Evolutionary conservation across 2,329 filamentous ascomycete species (phyloP).

Genomic region (Cladosporium sp.): DNA sequence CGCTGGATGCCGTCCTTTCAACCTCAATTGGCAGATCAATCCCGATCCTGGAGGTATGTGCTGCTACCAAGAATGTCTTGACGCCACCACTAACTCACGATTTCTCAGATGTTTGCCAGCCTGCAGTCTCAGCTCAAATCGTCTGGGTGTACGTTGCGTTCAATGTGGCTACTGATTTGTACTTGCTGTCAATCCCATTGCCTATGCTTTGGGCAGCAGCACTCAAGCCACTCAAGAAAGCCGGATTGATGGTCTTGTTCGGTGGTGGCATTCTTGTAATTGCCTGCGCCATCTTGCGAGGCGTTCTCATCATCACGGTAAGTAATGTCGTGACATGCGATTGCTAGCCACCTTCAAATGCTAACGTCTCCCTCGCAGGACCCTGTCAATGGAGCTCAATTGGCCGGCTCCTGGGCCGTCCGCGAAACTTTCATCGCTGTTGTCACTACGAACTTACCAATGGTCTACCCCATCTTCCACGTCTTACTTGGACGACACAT

Average conservation of each 20-base stretch:
- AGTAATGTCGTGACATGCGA: background rate
- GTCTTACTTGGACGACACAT: background rate
- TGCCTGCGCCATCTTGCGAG: slow-evolving; percentile 1
- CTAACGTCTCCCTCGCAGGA: background rate
- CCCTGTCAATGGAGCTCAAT: slow-evolving; percentile 3
- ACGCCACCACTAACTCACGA: background rate
- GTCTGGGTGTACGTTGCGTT: slow-evolving; percentile 7
- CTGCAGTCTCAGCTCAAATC: slow-evolving; percentile 4
- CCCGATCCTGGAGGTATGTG: slow-evolving; percentile 6
- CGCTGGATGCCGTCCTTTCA: slow-evolving; percentile 1
- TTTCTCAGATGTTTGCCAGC: slow-evolving; percentile 1
- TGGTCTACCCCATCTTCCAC: slow-evolving; percentile 7
- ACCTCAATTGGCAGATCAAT: slow-evolving; percentile 4
- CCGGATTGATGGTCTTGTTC: slow-evolving; percentile 8
- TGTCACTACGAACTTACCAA: slow-evolving; percentile 6
- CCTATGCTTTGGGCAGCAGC: slow-evolving; percentile 4
- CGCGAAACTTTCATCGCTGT: slow-evolving; percentile 6
- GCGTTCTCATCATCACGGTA: slow-evolving; percentile 7
- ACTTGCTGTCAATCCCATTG: slow-evolving; percentile 5
- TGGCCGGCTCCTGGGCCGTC: slow-evolving; percentile 7
- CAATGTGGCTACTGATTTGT: slow-evolving; percentile 4
- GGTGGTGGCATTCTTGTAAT: slow-evolving; percentile 6
- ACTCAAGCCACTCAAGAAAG: slow-evolving; percentile 1
- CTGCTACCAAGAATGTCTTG: too few relatives aligned
- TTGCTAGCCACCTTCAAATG: background rate